These are phyloP conservation scores for Lepidium campestre DNA, from an alignment of 441 rosid genomes.

Conservation along the genomic window DNA sequence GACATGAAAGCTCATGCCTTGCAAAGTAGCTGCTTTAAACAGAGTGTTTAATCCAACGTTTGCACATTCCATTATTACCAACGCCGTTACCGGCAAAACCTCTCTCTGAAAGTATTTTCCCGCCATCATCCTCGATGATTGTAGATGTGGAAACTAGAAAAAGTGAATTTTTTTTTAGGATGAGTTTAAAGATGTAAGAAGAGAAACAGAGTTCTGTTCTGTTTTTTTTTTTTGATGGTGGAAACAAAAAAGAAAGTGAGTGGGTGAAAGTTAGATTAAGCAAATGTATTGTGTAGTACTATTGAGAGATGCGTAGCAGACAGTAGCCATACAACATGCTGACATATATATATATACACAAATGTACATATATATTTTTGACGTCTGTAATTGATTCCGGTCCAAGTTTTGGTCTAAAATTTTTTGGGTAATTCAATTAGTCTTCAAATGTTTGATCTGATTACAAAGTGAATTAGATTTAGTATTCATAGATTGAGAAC, in stretches of 20 bases:
- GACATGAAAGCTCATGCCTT: conserved; percentile 58
- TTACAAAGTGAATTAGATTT: no score
- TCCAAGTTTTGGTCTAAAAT: not conserved
- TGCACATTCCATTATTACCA: conserved; percentile 52
- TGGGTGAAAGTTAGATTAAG: conserved; percentile 21
- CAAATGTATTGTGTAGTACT: conserved; percentile 1
- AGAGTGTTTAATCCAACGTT: conserved; percentile 60
- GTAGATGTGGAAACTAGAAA: conserved; percentile 17
- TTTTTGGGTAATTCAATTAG: no score
- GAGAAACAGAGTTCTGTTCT: conserved; percentile 14
- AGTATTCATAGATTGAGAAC: no score
- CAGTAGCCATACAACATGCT: conserved; percentile 7
- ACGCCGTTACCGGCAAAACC: conserved; percentile 44
- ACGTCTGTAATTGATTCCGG: not conserved
- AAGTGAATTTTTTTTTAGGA: conserved; percentile 1
- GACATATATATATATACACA: not conserved
- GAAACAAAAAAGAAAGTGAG: not conserved
- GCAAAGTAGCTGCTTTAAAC: conserved; percentile 57
- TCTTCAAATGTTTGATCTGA: no score
- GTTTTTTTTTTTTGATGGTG: not conserved
- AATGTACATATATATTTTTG: not conserved
- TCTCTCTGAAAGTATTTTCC: conserved; percentile 34
- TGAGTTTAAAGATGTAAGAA: not conserved
- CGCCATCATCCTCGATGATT: conserved; percentile 17
- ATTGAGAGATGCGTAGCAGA: not conserved